Conservation (phyloP, 768 basidiomycete genomes). For the Suillus tomentosus region DNA sequence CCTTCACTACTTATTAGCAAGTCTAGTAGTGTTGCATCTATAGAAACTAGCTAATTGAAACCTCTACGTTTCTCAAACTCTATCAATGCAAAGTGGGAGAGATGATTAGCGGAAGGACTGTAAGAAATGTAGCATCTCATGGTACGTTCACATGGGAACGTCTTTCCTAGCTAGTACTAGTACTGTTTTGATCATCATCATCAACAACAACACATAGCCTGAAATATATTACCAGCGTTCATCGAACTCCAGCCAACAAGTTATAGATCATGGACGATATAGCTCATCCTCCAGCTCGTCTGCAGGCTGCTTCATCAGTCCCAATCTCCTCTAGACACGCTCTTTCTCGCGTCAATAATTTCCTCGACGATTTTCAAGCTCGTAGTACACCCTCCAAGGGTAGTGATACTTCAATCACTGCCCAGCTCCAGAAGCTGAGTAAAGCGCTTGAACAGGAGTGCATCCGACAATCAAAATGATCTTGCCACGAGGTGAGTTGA, state of each 20-base stretch:
- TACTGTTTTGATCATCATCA: no score
- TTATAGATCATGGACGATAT: slow-evolving; percentile 45
- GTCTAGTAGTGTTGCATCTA: neutral
- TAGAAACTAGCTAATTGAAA: neutral
- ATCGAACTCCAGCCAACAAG: neutral
- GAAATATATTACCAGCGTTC: no score
- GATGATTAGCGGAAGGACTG: neutral
- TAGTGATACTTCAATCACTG: slow-evolving; percentile 55
- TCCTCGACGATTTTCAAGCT: slow-evolving; percentile 51
- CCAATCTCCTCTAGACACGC: slow-evolving; percentile 43
- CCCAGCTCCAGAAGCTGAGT: slow-evolving; percentile 59
- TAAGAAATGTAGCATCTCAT: no score
- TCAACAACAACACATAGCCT: no score
- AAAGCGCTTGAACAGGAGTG: slow-evolving; percentile 52
- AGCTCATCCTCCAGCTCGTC: slow-evolving; percentile 49
- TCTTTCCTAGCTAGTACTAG: no score
- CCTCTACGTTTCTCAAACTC: neutral
- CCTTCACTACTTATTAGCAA: neutral
- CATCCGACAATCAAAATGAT: slow-evolving; percentile 22
- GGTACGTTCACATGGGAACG: no score
- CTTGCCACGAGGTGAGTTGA: slow-evolving; percentile 1
- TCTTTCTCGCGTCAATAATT: slow-evolving; percentile 43
- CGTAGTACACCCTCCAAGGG: slow-evolving; percentile 50
- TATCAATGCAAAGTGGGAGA: neutral
- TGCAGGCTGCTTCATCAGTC: slow-evolving; percentile 39